Evolutionary conservation across 2,329 filamentous ascomycete species (phyloP).

Genomic region (Cordyceps javanica): DNA sequence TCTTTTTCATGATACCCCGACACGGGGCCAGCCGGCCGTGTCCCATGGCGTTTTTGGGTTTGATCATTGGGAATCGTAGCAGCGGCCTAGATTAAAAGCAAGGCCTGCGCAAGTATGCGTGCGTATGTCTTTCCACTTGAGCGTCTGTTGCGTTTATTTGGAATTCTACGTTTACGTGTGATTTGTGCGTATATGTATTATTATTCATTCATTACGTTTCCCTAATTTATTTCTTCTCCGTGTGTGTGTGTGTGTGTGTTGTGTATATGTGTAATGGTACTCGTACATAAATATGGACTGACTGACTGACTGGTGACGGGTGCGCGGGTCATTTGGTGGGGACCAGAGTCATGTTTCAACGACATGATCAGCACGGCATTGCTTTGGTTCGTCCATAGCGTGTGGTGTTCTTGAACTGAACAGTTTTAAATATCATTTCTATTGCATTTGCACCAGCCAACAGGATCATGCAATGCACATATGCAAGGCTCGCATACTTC

Average conservation of each 20-base stretch:
- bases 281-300: too few relatives aligned
- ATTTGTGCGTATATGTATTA: conserved; percentile 12
- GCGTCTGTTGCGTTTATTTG: conserved; percentile 12
- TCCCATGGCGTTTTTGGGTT: not conserved
- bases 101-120: conserved; percentile 1
- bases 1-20: conserved; percentile 12
- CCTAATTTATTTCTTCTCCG: conserved; percentile 17
- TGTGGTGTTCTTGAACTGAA: too few relatives aligned
- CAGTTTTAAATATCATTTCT: not conserved
- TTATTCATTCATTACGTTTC: conserved; percentile 15
- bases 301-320: too few relatives aligned
- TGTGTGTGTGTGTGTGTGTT: conserved; percentile 18
- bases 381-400: not conserved
- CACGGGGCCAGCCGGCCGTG: conserved; percentile 2
- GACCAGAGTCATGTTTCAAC: not conserved
- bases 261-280: conserved; percentile 12
- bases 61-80: conserved; percentile 4
- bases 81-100: not conserved
- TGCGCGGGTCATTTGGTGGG: not conserved
- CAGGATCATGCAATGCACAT: not conserved
- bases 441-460: not conserved
- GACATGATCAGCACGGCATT: not conserved
- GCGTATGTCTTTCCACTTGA: not conserved
- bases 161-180: conserved; percentile 3
- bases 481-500: not conserved